Evolutionary conservation across 208 protist species (phyloP), one percentile per base, ranked within the genome.

Genomic region (Kentomonas sorsogonicus): DNA sequence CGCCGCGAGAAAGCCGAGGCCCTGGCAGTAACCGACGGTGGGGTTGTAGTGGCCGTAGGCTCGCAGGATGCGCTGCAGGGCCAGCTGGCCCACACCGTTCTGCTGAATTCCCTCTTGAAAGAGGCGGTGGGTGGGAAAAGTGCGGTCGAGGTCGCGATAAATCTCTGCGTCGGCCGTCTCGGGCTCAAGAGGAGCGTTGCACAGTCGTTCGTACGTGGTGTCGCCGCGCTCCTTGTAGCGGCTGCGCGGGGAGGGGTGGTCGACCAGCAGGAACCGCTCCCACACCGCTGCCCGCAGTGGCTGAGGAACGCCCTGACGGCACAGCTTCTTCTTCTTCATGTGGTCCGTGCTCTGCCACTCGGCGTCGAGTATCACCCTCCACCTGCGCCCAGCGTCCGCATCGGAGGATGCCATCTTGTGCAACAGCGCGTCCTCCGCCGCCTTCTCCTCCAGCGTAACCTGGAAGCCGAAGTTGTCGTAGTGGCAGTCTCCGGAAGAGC

Each of bases 1-100:
- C 0, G 79, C 83, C 4, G 77, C 87, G 33, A 97, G 58, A 60
- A 96, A 97, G 31, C 69, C 84, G 89, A 97, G 95, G 27, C 93
- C 93, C 47, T 97, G 93, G 40, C 81, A 86, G 69, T 97, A 97
- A 22, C 87, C 88, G 6, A 94, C 77, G 11, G 34, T 26, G 1
- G 65, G 45, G 63, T 96, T 82, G 53, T 79, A 69, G 58, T 81
- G 77, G 11, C 72, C 80, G 53, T 94, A 96, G 9, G 89, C 86
- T 30, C 72, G 72, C 15, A 97, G 73, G 44, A 97, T 80, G 43
- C 66, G 47, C 3, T 77, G 78, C 38, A 97, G 67, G 56, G 74
- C 66, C 16, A 51, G 60, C 70, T 90, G 85, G 7, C 89, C 87
- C 15, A 47, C 54, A 0, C 60, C 60, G 16, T 59, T 39, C 18